Evolutionary conservation across 2,329 filamentous ascomycete species (phyloP).

Genomic region (Penicillium sclerotigenum): DNA sequence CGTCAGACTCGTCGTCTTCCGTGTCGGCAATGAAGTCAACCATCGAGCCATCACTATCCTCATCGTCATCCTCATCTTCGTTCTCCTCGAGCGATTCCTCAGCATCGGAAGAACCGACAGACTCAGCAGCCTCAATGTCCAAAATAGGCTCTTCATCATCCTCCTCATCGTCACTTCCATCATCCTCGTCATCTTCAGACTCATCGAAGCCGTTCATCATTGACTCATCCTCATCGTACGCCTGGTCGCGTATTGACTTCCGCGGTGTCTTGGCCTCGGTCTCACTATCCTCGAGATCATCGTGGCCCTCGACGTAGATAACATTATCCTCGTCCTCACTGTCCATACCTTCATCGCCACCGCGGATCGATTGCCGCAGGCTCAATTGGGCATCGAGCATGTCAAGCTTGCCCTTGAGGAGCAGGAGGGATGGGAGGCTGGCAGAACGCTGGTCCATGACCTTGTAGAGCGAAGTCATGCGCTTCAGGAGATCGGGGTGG

Average conservation of each 20-base stretch:
- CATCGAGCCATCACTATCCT: conserved; percentile 55
- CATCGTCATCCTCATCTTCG: conserved; percentile 61
- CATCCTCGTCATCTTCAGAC: conserved; percentile 49
- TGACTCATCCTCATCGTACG: conserved; percentile 44
- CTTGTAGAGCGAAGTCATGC: conserved; percentile 74
- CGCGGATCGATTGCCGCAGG: conserved; percentile 68
- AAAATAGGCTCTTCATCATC: conserved; percentile 42
- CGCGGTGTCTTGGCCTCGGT: conserved; percentile 34
- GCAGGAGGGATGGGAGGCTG: conserved; percentile 75
- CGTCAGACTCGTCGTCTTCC: conserved; percentile 43
- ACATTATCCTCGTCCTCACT: conserved; percentile 66
- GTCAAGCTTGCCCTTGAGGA: conserved; percentile 92
- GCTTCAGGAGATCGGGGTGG: conserved; percentile 76
- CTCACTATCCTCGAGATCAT: conserved; percentile 52
- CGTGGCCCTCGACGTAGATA: conserved; percentile 83
- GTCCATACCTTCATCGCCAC: conserved; percentile 38
- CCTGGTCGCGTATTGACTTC: conserved; percentile 38
- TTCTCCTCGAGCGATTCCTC: conserved; percentile 57
- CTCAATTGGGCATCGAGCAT: conserved; percentile 89
- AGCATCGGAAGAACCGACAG: conserved; percentile 41
- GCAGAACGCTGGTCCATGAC: conserved; percentile 84
- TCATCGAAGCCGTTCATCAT: conserved; percentile 44
- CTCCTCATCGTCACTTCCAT: conserved; percentile 56
- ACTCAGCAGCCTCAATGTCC: conserved; percentile 46
- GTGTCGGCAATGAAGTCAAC: conserved; percentile 49